Base-by-base conservation (phyloP, 2,329 filamentous ascomycete genomes). In the Podosphaera fusca region DNA sequence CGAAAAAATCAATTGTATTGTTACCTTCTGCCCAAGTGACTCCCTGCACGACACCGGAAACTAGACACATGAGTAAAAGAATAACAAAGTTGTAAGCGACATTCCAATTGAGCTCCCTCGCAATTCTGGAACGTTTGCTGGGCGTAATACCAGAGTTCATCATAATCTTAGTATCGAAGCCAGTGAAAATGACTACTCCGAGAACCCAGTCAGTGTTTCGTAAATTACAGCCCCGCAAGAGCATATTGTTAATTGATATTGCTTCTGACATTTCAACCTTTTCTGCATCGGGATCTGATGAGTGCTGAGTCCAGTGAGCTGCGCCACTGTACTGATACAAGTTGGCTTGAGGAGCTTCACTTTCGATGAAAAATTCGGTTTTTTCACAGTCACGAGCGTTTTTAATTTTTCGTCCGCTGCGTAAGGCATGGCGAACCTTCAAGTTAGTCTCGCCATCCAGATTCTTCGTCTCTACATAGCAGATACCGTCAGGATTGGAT, bases 111-210 rank as follows among this genome's bases (percentile, higher is more conserved):
- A 98, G 78, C 68, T 95, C 89, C 61, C 87, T 84, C 56, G 89
- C 87, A 64, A 98, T 89, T 63, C 87, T 82, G 42, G 92, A 81
- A 60, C 90, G 85, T 73, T 98, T 98, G 68, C 81, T 94, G 10
- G 94, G 92, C 1, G 92, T 98, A 60, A 90, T 84, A 59, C 92
- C 92, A 34, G 92, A 86, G 68, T 98, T 98, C 73, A 95, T 85
- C 92, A 98, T 98, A 68, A 95, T 96, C 72, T 96, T 98, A 38
- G 90, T 95, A 68, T 98, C 90, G 66, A 89, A 82, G 38, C 92
- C 92, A 12, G 92, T 96, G 70, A 94, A 98, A 21, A 94, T 75
- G 55, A 96, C 90, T 2, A 98, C 78, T 56, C 89, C 92, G 4
- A 98, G 77, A 56, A 88, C 77, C 92, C 92, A 98, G 66, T 96